Evolutionary conservation across 2,329 filamentous ascomycete species (phyloP), one percentile per base, ranked within the genome.

Genomic region (Uncinocarpus reesii): DNA sequence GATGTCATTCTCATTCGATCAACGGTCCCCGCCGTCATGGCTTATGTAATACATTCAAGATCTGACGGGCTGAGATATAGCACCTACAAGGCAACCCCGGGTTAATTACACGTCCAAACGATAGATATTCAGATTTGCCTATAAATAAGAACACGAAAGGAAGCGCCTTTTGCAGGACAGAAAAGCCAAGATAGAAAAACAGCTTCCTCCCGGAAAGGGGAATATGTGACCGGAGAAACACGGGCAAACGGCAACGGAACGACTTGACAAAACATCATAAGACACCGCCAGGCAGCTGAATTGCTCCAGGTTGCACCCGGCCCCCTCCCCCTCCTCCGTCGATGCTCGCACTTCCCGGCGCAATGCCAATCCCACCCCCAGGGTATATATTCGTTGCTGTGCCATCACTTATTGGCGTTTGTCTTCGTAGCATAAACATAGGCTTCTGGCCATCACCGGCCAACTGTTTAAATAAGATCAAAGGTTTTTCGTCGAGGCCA

Each of bases 371-470:
- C 5, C 52, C 51, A 10, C 47, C 48, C 8, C 53, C 54, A n/a
- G 52, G 42, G 45, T 57, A 52, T 24, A 57, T 56, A 47, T 55
- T 58, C 26, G 56, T 57, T 7, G 48, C 64, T 65, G 70, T 69
- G 15, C 70, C 70, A 54, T 74, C 72, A 28, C 66, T 60, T 3
- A 72, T 67, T 47, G 76, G 75, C n/a, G 78, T 76, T 56, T 81
- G 75, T 56, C 77, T 77, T 47, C 92, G 74, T 49, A 98, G 72
- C 92, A 98, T 98, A 62, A 98, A 98, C 92, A 96, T 96, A 18
- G 92, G 92, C 65, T 96, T 98, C 69, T 93, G 84, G 40, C 92
- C 92, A 70, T 96, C 92, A 65, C 89, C 89, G 63, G 96, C 89
- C 49, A 98, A 72, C 64, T 96, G 89, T 70, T 98, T 98, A 71